Conservation (phyloP, 352 stramenopile species). For the Globisporangium canariense region DNA sequence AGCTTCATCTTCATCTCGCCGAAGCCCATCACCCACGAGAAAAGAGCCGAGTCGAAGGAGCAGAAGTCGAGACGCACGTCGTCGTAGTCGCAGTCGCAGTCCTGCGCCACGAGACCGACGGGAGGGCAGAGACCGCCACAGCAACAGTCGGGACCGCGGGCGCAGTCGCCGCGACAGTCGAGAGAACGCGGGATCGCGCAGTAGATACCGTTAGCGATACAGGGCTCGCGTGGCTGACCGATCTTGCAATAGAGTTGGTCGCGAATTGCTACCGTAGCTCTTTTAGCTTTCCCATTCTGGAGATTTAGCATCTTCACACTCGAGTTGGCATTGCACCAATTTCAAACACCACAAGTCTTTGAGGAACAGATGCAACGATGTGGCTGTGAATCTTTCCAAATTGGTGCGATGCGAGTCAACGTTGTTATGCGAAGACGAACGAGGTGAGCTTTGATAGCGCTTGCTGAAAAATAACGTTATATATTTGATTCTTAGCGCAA, state of each 20-base stretch:
- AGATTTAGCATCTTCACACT: too few relatives aligned
- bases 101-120: constrained; percentile 4
- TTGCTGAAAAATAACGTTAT: constrained; percentile 36
- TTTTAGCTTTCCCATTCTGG: too few relatives aligned
- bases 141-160: constrained; percentile 22
- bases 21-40: constrained; percentile 17
- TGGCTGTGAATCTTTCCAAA: too few relatives aligned
- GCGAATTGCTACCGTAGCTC: not conserved
- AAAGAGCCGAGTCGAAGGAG: constrained; percentile 25
- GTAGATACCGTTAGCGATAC: constrained; percentile 6
- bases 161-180: constrained; percentile 18
- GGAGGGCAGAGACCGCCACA: constrained; percentile 13
- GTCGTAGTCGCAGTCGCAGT: constrained; percentile 27
- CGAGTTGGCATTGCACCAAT: too few relatives aligned
- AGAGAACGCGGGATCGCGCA: constrained; percentile 9
- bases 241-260: not conserved
- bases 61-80: constrained; percentile 25
- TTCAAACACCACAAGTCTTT: too few relatives aligned
- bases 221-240: not conserved
- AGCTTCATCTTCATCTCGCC: constrained; percentile 13
- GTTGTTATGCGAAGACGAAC: not conserved
- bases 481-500: constrained; percentile 22
- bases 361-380: too few relatives aligned
- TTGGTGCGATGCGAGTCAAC: too few relatives aligned
- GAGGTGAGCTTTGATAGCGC: not conserved